Base-by-base conservation (phyloP, 805 yeast species). In the Pachysolen tannophilus region DNA sequence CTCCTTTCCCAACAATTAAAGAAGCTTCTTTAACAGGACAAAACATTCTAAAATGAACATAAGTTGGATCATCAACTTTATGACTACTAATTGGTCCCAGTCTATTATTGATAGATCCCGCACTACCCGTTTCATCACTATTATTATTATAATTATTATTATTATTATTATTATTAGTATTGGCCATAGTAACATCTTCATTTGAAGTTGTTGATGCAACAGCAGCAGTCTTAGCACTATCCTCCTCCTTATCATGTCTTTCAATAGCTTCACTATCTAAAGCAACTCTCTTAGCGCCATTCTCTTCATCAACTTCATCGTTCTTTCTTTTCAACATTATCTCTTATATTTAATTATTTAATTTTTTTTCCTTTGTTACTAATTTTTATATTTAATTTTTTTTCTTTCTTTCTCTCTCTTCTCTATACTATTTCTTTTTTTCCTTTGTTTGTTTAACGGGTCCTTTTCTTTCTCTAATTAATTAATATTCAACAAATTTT, bases 21-120 rank as follows among this genome's bases (percentile, higher is more conserved):
- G 83, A 76, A 2, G 94, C 88, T 49, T 84, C 88, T 45, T 75
- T 79, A 11, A 80, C 82, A 3, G 75, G 69, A 45, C 88, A 80
- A 33, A 79, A 65, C 84, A 83, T 79, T 42, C 94, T 65, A 54
- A 83, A 63, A 45, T 74, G 76, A 4, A 80, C 75, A 43, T 72
- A 72, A 1, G 81, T 74, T 5, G 81, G 75, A 41, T 75, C 82
- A 29, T 63, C 65, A 24, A 67, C 69, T 35, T 62, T 51, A 35
- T 61, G 66, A 39, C 55, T 53, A 14, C 65, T 58, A 8, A 58
- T 60, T 2, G 68, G 67, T 24, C 46, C 38, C 49, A 6, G 39
- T 38, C 3, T 20, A 35, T 41, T 18, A 34, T 39, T 13, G 28
- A n/a, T 11, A 26, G 28, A 8, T 8, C 16, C 2, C n/a, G 31